Evolutionary conservation across 2,329 filamentous ascomycete species (phyloP).

Genomic region (Apiospora saccharicola): DNA sequence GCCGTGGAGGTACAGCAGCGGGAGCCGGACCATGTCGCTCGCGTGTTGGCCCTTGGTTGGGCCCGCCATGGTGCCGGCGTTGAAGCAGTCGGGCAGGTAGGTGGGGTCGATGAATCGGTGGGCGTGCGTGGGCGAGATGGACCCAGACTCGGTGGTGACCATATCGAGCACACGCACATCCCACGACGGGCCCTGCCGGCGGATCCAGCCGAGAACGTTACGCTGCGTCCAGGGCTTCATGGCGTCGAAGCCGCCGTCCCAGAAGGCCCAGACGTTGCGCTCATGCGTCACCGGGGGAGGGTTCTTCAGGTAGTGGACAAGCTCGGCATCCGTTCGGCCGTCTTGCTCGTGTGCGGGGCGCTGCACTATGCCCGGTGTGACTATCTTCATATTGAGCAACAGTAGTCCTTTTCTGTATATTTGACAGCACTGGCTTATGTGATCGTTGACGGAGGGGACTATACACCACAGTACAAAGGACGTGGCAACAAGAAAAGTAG

Average conservation of each 20-base stretch:
- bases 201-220: conserved; percentile 50
- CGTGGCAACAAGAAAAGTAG: no score
- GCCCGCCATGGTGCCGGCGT: conserved; percentile 52
- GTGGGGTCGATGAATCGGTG: conserved; percentile 44
- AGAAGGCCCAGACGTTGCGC: conserved; percentile 52
- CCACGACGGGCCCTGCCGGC: conserved; percentile 45
- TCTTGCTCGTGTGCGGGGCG: no score
- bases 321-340: no score
- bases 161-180: conserved; percentile 50
- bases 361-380: no score
- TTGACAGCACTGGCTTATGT: no score
- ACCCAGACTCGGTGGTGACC: conserved; percentile 33
- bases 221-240: conserved; percentile 46
- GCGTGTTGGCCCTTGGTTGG: conserved; percentile 51
- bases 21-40: conserved; percentile 55
- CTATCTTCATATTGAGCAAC: no score
- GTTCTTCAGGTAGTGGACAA: no score
- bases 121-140: conserved; percentile 47
- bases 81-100: conserved; percentile 49
- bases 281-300: no score
- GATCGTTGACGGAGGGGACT: no score
- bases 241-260: conserved; percentile 45
- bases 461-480: no score
- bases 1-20: conserved; percentile 49
- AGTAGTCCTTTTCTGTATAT: no score